phyloP scores from a whole-genome alignment of 805 yeast genomes.

The Spathaspora arborariae region DNA sequence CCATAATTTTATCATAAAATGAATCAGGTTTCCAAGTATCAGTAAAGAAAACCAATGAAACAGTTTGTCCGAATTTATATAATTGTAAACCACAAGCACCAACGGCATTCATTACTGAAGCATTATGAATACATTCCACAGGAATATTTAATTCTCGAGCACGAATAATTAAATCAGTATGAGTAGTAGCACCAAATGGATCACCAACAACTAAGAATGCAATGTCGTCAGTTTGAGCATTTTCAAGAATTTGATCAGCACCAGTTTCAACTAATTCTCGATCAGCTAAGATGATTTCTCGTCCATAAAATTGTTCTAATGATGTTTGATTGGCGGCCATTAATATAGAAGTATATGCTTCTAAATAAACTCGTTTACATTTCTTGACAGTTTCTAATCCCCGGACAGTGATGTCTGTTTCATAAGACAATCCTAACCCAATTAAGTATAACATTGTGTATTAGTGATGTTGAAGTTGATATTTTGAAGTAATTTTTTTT shows the following conservation, averaged over 20 bases:
- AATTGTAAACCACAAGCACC: constrained; percentile 97
- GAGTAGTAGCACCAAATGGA: constrained; percentile 97
- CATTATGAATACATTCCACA: constrained; percentile 86
- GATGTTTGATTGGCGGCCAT: constrained; percentile 84
- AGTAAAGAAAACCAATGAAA: constrained; percentile 93
- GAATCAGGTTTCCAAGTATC: constrained; percentile 96
- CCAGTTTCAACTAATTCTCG: constrained; percentile 92
- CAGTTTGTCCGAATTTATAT: constrained; percentile 94
- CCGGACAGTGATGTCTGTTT: constrained; percentile 87
- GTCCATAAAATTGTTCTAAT: constrained; percentile 80
- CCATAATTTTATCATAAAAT: constrained; percentile 84
- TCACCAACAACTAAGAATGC: constrained; percentile 97
- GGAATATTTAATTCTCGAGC: constrained; percentile 81
- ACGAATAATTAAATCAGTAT: constrained; percentile 87
- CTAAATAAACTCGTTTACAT: constrained; percentile 89
- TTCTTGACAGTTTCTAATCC: constrained; percentile 81
- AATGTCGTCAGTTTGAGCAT: constrained; percentile 76
- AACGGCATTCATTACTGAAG: constrained; percentile 96
- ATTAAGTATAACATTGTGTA: constrained; percentile 75
- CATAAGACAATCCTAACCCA: constrained; percentile 89
- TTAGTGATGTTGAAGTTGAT: background rate
- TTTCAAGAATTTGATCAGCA: constrained; percentile 74
- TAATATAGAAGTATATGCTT: constrained; percentile 90
- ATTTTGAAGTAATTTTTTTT: background rate
- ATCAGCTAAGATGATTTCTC: constrained; percentile 83